Base-by-base conservation (phyloP, 2,329 filamentous ascomycete genomes). In the Tolypocladium nubicola region DNA sequence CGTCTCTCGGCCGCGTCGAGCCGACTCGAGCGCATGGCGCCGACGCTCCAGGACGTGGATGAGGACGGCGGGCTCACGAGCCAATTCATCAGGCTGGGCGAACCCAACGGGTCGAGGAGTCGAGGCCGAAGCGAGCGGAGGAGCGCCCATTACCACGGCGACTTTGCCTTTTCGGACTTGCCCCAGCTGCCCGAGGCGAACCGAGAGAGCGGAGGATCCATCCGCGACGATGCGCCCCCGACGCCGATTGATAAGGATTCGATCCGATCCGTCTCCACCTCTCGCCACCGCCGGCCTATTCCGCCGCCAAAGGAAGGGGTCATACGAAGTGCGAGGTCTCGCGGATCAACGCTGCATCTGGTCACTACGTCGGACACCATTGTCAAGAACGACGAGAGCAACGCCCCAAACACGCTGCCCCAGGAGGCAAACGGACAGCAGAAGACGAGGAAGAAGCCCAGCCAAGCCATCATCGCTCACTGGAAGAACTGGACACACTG, bases 1-100 rank as follows among this genome's bases (percentile, higher is more conserved):
- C 84, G 93, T 45, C 77, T 97, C 52, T 97, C 94, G 61, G 90
- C 89, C 57, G 91, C 93, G 7, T 97, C 92, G 58, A 93, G 89
- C 69, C 86, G 92, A 39, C 76, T 97, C 8, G 90, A 94, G 67
- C 84, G 88, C 47, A 81, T 95, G 66, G 89, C 89, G 2, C 87
- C 90, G 11, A 86, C 85, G 23, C 76, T 95, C 19, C 81, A 85
- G 52, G 88, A 92, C 61, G 88, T 93, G 14, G 85, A 91, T 58
- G 90, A 95, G 70, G 88, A 92, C 67, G 84, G 84, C 4, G 77
- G 78, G 19, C 74, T 78, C 33, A 73, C 74, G 10, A 71, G 77
- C n/a, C 72, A 75, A 40, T 71, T 74, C 33, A 67, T 75, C 52
- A 73, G 68, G 54, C 61, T 76, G 1, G 74, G 73, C 33, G 77